These are phyloP conservation scores for Kwoniella newhampshirensis DNA, from an alignment of 768 basidiomycete species.

Conservation along the genomic window DNA sequence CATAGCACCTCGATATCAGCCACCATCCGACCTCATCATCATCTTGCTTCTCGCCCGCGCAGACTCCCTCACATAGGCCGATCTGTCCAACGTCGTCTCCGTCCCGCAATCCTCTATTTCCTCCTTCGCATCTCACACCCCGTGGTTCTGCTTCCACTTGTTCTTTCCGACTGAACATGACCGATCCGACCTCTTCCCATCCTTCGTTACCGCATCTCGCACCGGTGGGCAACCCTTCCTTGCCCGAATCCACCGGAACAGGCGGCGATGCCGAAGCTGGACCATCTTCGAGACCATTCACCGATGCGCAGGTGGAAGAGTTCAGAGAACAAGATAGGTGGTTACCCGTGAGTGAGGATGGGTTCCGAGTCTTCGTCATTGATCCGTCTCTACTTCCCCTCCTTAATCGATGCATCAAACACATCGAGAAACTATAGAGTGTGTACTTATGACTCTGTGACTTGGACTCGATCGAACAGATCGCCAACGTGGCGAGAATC, in stretches of 20 bases:
- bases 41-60: background rate
- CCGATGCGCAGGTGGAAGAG: conserved; percentile 89
- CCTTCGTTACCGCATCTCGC: conserved; percentile 18
- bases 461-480: conserved; percentile 63
- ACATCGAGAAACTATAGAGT: too few species aligned
- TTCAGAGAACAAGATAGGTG: conserved; percentile 94
- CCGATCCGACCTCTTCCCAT: background rate
- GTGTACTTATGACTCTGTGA: too few species aligned
- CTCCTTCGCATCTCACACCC: background rate
- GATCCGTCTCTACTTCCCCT: too few species aligned
- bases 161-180: background rate
- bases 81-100: background rate
- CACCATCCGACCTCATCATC: background rate
- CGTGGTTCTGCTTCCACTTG: too few species aligned
- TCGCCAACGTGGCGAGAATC: conserved; percentile 95
- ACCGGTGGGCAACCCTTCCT: conserved; percentile 11
- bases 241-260: conserved; percentile 1
- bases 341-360: conserved; percentile 66
- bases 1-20: too few species aligned
- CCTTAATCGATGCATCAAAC: too few species aligned
- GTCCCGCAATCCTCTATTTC: background rate
- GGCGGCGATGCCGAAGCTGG: conserved; percentile 2
- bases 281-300: conserved; percentile 56
- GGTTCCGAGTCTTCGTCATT: too few species aligned
- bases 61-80: background rate